Percentiles rank a stretch among this genome's conserved stretches.
Conservation (phyloP, 2,329 filamentous ascomycete species). For the Beauveria rudraprayagi region DNA sequence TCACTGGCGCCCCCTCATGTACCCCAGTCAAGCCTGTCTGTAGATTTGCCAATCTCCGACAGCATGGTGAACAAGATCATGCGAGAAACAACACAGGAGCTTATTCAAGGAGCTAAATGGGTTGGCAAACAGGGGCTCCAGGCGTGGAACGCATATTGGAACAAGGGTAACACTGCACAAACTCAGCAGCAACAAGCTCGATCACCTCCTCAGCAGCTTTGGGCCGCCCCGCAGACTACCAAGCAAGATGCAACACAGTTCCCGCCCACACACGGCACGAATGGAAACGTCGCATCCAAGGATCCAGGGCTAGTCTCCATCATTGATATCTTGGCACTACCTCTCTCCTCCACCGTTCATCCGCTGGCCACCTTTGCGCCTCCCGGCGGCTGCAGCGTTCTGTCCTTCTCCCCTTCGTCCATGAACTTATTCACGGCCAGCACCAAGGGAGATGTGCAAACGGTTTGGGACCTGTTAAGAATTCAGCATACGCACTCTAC, state of each 20-base stretch:
- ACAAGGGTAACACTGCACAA: slow-evolving; percentile 38
- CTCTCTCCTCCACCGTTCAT: slow-evolving; percentile 42
- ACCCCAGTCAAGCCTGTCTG: slow-evolving; percentile 56
- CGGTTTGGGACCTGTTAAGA: slow-evolving; percentile 70
- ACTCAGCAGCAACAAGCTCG: slow-evolving; percentile 35
- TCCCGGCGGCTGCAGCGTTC: slow-evolving; percentile 68
- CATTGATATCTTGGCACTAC: slow-evolving; percentile 58
- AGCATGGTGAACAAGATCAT: slow-evolving; percentile 69
- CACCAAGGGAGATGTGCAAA: slow-evolving; percentile 75
- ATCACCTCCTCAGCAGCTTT: slow-evolving; percentile 41
- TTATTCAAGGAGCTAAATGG: slow-evolving; percentile 68
- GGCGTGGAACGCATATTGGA: slow-evolving; percentile 77
- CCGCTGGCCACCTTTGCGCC: slow-evolving; percentile 64
- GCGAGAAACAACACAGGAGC: slow-evolving; percentile 69
- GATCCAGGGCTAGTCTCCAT: slow-evolving; percentile 71
- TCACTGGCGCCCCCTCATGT: slow-evolving; percentile 62
- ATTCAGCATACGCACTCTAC: slow-evolving; percentile 56
- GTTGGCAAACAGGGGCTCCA: slow-evolving; percentile 69
- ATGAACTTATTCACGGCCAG: slow-evolving; percentile 70
- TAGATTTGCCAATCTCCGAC: slow-evolving; percentile 65
- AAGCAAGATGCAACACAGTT: slow-evolving; percentile 49
- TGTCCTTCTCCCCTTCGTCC: slow-evolving; percentile 70
- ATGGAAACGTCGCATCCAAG: slow-evolving; percentile 47
- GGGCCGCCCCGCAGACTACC: slow-evolving; percentile 31
- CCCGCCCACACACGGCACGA: slow-evolving; percentile 65